Base-by-base conservation (phyloP, 78 protist genomes). In the Fonticula alba region DNA sequence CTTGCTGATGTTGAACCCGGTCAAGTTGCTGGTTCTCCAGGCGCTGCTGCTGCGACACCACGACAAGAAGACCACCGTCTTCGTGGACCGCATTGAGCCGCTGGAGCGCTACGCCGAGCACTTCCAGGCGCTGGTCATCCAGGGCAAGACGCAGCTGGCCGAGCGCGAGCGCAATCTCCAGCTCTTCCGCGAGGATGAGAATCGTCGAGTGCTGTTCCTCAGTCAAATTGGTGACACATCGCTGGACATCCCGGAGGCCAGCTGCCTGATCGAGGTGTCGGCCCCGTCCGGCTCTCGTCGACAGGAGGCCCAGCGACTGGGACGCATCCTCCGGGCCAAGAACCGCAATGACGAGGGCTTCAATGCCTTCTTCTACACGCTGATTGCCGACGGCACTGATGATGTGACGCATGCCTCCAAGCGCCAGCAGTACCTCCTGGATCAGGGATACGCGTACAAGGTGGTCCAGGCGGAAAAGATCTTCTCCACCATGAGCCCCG, bases 261-360 rank as follows among this genome's bases (percentile, higher is more conserved):
- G 78, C 19, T 97, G 95, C 52, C 64, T 93, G 60, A 91, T 93
- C 66, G 98, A 97, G 66, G 62, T 97, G 29, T 72, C 90, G 0
- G 64, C 94, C 9, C 93, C 88, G 65, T 88, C 72, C 67, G 98
- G 98, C 14, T 64, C 80, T 17, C 66, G 97, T 3, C 75, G 94
- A 15, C 98, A 94, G 77, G 99, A 97, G 62, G 97, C 99, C 19
- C 99, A 97, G 84, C 90, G 99, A 0, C 83, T 94, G 9, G 98
- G 98, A 26, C 89, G 99, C 29, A 91, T 96, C 71, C 76, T 89
- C 9, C 78, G 99, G 7, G 88, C 97, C 59, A 92, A 92, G 69
- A 59, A 75, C 35, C 5, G 49, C 56, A 13, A 6, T 20, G 55
- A 67, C 41, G 83, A 73, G 17, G 71, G 55, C 49, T 82, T 51